Evolutionary conservation across 495 filamentous ascomycete species (phyloP), one percentile per base, ranked within the genome.

Genomic region (Tuber indicum): DNA sequence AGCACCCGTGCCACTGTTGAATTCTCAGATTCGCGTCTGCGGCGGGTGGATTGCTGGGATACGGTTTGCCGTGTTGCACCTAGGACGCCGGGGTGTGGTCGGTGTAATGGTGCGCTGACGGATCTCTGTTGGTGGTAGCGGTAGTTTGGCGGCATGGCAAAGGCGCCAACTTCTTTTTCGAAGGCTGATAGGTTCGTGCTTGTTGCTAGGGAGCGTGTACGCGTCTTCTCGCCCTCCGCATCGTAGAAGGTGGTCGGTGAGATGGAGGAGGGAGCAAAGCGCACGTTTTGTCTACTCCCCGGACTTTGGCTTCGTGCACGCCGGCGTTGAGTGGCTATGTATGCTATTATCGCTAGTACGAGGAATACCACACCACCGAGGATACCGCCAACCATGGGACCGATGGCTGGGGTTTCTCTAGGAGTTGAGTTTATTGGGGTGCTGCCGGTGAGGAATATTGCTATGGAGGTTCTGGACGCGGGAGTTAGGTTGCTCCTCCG

Each of bases 301-400:
- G 72, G 52, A 36, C 45, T 47, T 14, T 26, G 78, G 62, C 47
- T 71, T 72, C 52, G 66, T 71, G 73, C 72, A 41, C 78, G 73
- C 46, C 47, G 70, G 23, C 77, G 80, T 26, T 72, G 62, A 32
- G 80, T 43, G 44, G 72, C 73, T 41, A 75, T 52, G 70, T 71
- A 80, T 14, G 62, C 39, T 2, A 72, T 46, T 36, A 76, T 73
- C 17, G 46, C 80, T 2, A 58, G 69, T 36, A 77, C 19, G 23
- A 83, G 73, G 41, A 82, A 47, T 4, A 41, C 47, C 8, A 83
- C 46, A 16, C 81, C 81, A 19, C 81, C 81, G 9, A 83, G 73
- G 36, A 82, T 82, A 14, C 81, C 81, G 5, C 81, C 81, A 32
- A 82, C 71, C 58, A 83, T 83, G n/a, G 81, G 75, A 7, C 81